These are phyloP conservation scores for Alternaria triticimaculans DNA, from an alignment of 2,329 filamentous ascomycete species.

Conservation along the genomic window DNA sequence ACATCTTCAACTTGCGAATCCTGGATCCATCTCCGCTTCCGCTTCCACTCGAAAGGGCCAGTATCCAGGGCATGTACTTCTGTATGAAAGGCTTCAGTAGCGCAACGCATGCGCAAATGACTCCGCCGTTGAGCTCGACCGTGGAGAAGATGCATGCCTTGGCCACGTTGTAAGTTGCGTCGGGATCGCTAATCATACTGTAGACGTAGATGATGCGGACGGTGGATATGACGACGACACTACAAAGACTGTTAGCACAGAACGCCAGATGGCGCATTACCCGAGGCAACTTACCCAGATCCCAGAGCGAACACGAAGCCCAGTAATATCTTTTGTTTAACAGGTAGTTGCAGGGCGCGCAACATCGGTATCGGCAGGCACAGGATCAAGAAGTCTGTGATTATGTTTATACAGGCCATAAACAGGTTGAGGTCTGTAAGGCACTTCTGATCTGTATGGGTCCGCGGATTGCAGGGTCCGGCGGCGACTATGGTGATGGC, in stretches of 20 bases:
- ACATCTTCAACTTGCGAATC: conserved; percentile 12
- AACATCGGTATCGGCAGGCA: conserved; percentile 35
- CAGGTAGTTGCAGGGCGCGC: conserved; percentile 30
- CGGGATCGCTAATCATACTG: conserved; percentile 21
- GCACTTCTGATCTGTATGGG: conserved; percentile 18
- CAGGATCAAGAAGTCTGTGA: conserved; percentile 45
- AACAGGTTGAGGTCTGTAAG: conserved; percentile 26
- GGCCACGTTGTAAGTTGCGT: conserved; percentile 26
- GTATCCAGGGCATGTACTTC: conserved; percentile 17
- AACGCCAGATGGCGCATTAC: not conserved
- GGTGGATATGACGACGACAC: conserved; percentile 25
- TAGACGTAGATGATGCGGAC: conserved; percentile 31
- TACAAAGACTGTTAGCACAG: conserved; percentile 1
- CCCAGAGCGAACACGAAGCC: conserved; percentile 39
- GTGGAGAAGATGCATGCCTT: conserved; percentile 25
- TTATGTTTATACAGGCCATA: conserved; percentile 39
- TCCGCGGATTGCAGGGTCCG: conserved; percentile 24
- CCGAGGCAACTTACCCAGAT: conserved; percentile 16
- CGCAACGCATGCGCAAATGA: conserved; percentile 25
- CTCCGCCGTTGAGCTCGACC: conserved; percentile 25
- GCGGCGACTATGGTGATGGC: conserved; percentile 24
- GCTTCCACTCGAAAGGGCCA: conserved; percentile 13
- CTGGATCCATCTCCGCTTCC: conserved; percentile 9
- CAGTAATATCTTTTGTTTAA: conserved; percentile 37
- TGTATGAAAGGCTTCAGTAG: conserved; percentile 26